These are phyloP conservation scores for Coniochaeta hoffmannii DNA, from an alignment of 2,329 filamentous ascomycete species.

Conservation along the genomic window DNA sequence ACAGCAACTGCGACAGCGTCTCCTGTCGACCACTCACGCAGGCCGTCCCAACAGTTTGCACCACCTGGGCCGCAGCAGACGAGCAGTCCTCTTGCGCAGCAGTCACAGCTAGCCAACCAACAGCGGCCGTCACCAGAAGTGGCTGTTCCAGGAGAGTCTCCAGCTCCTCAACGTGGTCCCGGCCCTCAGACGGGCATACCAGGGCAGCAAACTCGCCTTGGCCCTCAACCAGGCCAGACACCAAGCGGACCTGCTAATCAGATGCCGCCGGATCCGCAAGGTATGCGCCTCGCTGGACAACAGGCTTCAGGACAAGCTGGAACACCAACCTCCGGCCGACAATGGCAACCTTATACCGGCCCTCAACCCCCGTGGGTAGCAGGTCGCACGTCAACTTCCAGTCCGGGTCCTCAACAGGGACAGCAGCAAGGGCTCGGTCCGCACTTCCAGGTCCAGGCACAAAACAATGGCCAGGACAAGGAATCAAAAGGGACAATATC, in stretches of 20 bases:
- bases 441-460: not conserved
- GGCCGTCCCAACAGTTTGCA: not conserved
- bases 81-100: not conserved
- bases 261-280: not conserved
- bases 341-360: not conserved
- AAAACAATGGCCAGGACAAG: conserved; percentile 7
- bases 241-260: not conserved
- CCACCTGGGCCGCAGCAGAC: not conserved
- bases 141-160: not conserved
- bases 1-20: not conserved
- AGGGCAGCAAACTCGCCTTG: not conserved
- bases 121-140: not conserved
- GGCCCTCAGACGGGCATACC: not conserved
- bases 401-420: not conserved
- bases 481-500: conserved; percentile 19
- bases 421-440: not conserved
- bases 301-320: not conserved
- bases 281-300: not conserved
- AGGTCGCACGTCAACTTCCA: not conserved
- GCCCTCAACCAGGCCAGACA: not conserved
- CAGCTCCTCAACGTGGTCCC: not conserved
- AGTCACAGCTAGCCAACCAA: not conserved
- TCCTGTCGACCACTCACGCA: not conserved
- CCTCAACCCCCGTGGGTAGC: not conserved
- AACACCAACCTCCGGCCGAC: not conserved